Base-by-base conservation (phyloP, 2,329 filamentous ascomycete species). In the Fusarium nanum region DNA sequence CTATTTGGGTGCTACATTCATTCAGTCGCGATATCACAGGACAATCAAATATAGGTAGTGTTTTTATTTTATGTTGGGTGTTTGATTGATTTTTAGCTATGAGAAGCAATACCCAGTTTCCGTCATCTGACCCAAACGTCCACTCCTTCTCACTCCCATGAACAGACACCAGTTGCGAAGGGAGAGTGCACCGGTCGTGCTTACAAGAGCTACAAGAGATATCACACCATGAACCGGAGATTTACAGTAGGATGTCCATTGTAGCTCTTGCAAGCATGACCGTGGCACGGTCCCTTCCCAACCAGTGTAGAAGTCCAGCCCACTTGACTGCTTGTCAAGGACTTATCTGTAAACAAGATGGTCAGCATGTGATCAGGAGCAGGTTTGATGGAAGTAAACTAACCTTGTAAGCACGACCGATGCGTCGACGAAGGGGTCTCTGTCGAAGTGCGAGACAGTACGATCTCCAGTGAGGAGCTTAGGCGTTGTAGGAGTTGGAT, bases 361-460 rank as follows among this genome's bases (percentile, higher is more conserved):
- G 48, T 50, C 14, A 50, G 48, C 11, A 25, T 37, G 30, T 7
- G 16, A n/a, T 50, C 12, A 50, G 20, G 20, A 44, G 41, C 13
- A 22, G 7, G n/a, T 14, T 16, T 6, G 30, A 23, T n/a, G 16
- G 12, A n/a, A 50, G 30, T 22, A 25, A 37, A 50, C 48, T 37
- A 50, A 50, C 30, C 32, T 44, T 23, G 20, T 44, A 44, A 44
- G 20, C 41, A 44, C 41, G 41, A 22, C 22, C 41, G 20, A 23
- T 9, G 14, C 76, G 4, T 83, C 85, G 34, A 87, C 75, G 64
- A 90, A 90, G 0, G 88, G 88, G 63, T 90, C 87, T 59, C 82
- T 84, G 54, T 85, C 83, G 3, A 73, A 73, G 11, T 74, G 68
- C 7, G 73, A 64, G 18, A 68, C 65, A 13, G 63, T 61, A 22